These are phyloP conservation scores for Ophiostoma fasciatum DNA, from an alignment of 2,329 filamentous ascomycete genomes.

Conservation along the genomic window DNA sequence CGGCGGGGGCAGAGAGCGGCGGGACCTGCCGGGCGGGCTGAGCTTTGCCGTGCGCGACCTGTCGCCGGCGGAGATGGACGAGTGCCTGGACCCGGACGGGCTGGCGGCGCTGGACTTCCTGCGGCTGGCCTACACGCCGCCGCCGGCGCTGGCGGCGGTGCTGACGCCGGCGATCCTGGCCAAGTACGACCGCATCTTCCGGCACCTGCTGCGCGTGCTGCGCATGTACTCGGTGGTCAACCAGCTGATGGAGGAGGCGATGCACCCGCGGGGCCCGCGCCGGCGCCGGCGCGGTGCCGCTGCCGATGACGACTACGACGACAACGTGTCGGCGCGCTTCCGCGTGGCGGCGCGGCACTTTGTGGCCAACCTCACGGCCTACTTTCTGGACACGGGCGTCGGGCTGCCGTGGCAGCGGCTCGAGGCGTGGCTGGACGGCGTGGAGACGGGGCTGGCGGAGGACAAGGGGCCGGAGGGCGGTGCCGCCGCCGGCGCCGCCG, in stretches of 20 bases:
- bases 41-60: conserved; percentile 80
- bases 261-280: not conserved
- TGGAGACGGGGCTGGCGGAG: conserved; percentile 41
- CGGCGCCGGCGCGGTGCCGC: not conserved
- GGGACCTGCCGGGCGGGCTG: conserved; percentile 48
- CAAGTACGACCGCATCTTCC: conserved; percentile 80
- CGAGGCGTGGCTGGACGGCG: conserved; percentile 44
- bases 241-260: conserved; percentile 42
- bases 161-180: conserved; percentile 55
- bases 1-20: too few relatives aligned
- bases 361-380: conserved; percentile 53
- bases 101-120: conserved; percentile 90
- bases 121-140: conserved; percentile 68
- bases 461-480: conserved; percentile 18
- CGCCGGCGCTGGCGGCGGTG: conserved; percentile 53
- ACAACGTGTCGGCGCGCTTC: conserved; percentile 35
- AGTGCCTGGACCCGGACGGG: conserved; percentile 67
- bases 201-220: conserved; percentile 58
- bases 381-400: conserved; percentile 70
- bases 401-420: conserved; percentile 59
- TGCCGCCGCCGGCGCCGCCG: conserved; percentile 16
- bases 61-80: conserved; percentile 61
- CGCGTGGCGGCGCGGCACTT: conserved; percentile 69
- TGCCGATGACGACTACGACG: not conserved
- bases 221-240: conserved; percentile 67